These are phyloP conservation scores for Antrodiella citrinella DNA, from an alignment of 768 basidiomycete species.

Conservation along the genomic window DNA sequence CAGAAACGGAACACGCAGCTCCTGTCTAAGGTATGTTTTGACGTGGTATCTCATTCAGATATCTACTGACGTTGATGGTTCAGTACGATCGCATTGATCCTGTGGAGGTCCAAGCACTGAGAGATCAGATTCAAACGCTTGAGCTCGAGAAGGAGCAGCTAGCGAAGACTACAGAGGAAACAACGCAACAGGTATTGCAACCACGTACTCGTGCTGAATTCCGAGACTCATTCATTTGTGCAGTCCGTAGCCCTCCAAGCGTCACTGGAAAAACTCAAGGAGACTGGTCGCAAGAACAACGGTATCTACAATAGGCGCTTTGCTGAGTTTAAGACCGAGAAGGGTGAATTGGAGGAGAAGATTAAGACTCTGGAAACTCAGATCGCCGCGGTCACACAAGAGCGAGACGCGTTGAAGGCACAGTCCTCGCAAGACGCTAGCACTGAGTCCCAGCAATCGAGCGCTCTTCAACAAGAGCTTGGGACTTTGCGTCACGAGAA, in stretches of 20 bases:
- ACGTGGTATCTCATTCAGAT: neutral
- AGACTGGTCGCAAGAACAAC: slow-evolving; percentile 19
- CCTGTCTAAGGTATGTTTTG: slow-evolving; percentile 70
- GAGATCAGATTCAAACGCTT: slow-evolving; percentile 53
- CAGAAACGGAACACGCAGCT: slow-evolving; percentile 78
- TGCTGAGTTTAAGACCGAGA: slow-evolving; percentile 8
- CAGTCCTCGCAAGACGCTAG: slow-evolving; percentile 20
- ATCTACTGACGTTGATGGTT: neutral
- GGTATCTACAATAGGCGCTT: slow-evolving; percentile 16
- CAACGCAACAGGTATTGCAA: neutral
- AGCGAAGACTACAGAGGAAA: neutral
- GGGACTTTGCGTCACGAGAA: slow-evolving; percentile 31
- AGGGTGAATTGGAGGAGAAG: slow-evolving; percentile 7
- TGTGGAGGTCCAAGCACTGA: slow-evolving; percentile 71
- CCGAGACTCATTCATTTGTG: neutral
- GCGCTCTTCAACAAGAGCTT: slow-evolving; percentile 26
- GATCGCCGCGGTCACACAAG: slow-evolving; percentile 13
- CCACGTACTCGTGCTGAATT: neutral
- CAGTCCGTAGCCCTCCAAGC: slow-evolving; percentile 11
- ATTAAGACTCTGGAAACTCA: slow-evolving; percentile 12
- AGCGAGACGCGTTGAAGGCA: slow-evolving; percentile 28
- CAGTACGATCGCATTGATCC: slow-evolving; percentile 89
- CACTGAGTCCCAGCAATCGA: slow-evolving; percentile 16
- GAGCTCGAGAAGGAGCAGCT: slow-evolving; percentile 9
- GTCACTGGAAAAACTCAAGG: slow-evolving; percentile 8